Base-by-base conservation (phyloP, 805 yeast species). In the Ogataea paradorogensis region DNA sequence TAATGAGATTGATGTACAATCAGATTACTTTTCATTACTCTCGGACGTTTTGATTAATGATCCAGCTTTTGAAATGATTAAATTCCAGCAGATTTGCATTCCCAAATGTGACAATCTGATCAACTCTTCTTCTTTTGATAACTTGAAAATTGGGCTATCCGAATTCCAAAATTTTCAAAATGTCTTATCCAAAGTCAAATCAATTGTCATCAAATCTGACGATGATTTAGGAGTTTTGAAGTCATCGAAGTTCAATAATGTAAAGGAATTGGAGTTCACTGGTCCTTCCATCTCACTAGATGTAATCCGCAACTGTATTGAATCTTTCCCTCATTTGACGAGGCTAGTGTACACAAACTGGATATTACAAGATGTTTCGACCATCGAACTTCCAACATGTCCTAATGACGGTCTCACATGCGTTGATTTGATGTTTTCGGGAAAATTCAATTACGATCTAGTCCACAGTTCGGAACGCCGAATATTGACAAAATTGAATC, bases 401-500 rank as follows among this genome's bases (percentile, higher is more conserved):
- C 40, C 39, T 16, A 41, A 34, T 16, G 24, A n/a, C 2, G 39
- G 36, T 3, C 10, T 20, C 9, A 26, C 35, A 2, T 38, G 31
- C 10, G 35, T 21, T 27, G 46, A 46, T 27, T 14, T 48, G 15
- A 42, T 27, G 11, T 18, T 46, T 15, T 24, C 21, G 13, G 30
- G 29, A 15, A 6, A 16, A 6, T 27, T 42, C 15, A 26, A 24
- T 11, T 27, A 31, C 21, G 38, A 40, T 4, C 14, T 29, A 11
- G 37, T 46, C 30, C 35, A 32, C 10, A 25, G 27, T 10, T 14
- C 20, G 25, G 50, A 48, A 13, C 30, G 35, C 14, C 29, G 27
- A 10, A 39, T 31, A 11, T 33, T 46, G 35, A 46, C 13, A 15
- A 36, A 40, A 10, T 30, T 48, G 22, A 48, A 40, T 15, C 30